Evolutionary conservation across 2,329 filamentous ascomycete genomes (phyloP).

Genomic region (Ilyonectria robusta): DNA sequence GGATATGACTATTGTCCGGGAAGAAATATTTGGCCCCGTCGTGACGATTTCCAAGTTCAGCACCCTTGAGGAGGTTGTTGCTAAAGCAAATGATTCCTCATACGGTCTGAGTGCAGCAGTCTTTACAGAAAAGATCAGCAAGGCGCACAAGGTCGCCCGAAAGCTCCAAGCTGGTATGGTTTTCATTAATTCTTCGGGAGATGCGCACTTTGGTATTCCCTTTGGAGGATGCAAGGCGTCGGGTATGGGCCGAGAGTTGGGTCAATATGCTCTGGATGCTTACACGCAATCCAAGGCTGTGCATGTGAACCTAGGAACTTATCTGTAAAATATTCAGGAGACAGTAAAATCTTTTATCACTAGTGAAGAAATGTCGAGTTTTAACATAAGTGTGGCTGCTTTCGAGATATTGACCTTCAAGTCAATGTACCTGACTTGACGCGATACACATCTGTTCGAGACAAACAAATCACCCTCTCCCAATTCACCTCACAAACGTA

Average conservation of each 20-base stretch:
- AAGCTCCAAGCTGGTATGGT: constrained; percentile 68
- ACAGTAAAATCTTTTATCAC: background rate
- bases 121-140: constrained; percentile 67
- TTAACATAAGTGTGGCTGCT: too few species aligned
- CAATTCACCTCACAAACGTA: too few species aligned
- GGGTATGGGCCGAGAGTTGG: constrained; percentile 44
- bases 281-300: constrained; percentile 48
- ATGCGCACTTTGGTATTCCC: constrained; percentile 47
- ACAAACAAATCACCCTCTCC: too few species aligned
- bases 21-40: constrained; percentile 51
- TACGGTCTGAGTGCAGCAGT: constrained; percentile 69
- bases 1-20: constrained; percentile 47
- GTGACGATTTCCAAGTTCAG: constrained; percentile 47
- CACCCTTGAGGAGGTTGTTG: constrained; percentile 42
- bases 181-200: constrained; percentile 53
- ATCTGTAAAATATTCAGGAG: constrained; percentile 25
- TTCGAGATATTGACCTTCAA: too few species aligned
- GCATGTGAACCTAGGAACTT: constrained; percentile 42
- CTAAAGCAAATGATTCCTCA: constrained; percentile 57
- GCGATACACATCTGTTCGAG: too few species aligned
- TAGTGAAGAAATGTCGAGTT: too few species aligned
- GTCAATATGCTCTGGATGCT: constrained; percentile 46
- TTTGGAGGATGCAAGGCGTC: constrained; percentile 49
- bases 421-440: too few species aligned
- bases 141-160: constrained; percentile 56